These are phyloP conservation scores for Mortierella sp. DNA, from an alignment of 371 early-diverging fungal genomes.

Conservation along the genomic window DNA sequence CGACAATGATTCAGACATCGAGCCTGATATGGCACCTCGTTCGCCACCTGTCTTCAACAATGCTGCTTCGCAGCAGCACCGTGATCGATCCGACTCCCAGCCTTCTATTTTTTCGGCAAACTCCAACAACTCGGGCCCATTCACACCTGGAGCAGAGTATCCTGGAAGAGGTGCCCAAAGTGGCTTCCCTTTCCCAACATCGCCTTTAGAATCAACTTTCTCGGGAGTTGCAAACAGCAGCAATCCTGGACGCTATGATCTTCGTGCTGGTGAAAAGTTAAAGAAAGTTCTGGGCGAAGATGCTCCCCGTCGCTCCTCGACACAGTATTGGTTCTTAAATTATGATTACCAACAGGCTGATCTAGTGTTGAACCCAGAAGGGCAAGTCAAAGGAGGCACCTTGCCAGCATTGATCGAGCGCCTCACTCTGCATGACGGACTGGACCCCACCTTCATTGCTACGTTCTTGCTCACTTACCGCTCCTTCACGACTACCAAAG, in stretches of 20 bases:
- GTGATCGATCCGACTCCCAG: constrained; percentile 48
- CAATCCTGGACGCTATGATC: constrained; percentile 35
- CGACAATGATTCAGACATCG: constrained; percentile 56
- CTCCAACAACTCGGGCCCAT: constrained; percentile 27
- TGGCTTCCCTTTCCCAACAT: constrained; percentile 48
- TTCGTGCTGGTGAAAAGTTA: constrained; percentile 37
- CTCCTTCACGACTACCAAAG: constrained; percentile 84
- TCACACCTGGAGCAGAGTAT: constrained; percentile 45
- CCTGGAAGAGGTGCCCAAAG: constrained; percentile 24
- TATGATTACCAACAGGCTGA: constrained; percentile 82
- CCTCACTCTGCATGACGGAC: constrained; percentile 84
- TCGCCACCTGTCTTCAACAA: constrained; percentile 6
- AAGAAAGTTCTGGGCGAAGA: constrained; percentile 51
- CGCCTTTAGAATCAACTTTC: constrained; percentile 27
- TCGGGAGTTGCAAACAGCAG: constrained; percentile 21
- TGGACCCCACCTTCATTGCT: constrained; percentile 83
- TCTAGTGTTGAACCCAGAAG: constrained; percentile 82
- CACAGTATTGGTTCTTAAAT: constrained; percentile 73
- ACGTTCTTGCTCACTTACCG: constrained; percentile 93
- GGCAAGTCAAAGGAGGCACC: constrained; percentile 88
- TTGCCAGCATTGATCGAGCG: constrained; percentile 87
- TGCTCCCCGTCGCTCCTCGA: constrained; percentile 26
- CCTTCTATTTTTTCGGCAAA: constrained; percentile 44
- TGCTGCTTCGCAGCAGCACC: constrained; percentile 13
- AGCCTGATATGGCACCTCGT: constrained; percentile 45